phyloP scores from a whole-genome alignment of 2,329 filamentous ascomycete species.

The Alternaria panax region DNA sequence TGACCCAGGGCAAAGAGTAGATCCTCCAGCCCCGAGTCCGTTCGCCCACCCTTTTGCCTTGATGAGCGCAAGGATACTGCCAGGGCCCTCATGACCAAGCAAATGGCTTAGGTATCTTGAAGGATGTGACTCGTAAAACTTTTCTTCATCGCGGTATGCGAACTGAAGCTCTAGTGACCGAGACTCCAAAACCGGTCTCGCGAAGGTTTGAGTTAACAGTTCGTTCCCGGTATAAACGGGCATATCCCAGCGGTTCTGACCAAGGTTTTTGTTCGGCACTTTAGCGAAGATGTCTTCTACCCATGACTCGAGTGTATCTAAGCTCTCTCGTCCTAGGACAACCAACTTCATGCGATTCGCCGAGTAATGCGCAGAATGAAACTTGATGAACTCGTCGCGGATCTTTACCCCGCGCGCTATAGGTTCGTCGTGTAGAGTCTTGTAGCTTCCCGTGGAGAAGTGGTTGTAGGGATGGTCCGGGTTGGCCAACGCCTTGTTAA shows the following conservation, averaged over 20 bases:
- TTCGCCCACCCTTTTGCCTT: conserved; percentile 93
- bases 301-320: conserved; percentile 86
- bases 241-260: conserved; percentile 72
- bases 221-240: conserved; percentile 67
- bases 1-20: conserved; percentile 78
- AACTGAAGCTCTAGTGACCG: conserved; percentile 82
- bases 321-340: conserved; percentile 78
- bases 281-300: conserved; percentile 81
- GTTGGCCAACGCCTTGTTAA: conserved; percentile 88
- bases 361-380: conserved; percentile 88
- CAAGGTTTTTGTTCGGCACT: conserved; percentile 81
- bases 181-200: conserved; percentile 90
- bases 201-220: conserved; percentile 76
- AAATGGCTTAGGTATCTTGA: conserved; percentile 87
- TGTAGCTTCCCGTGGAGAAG: conserved; percentile 88
- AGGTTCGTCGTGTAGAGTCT: conserved; percentile 83
- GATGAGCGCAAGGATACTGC: conserved; percentile 88
- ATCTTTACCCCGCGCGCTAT: conserved; percentile 83
- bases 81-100: conserved; percentile 90
- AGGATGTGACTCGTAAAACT: conserved; percentile 79
- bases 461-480: conserved; percentile 87
- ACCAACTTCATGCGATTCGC: conserved; percentile 94
- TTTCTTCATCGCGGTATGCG: conserved; percentile 83
- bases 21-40: conserved; percentile 77
- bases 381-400: conserved; percentile 89